These are phyloP conservation scores for Thraustochytrium striatum DNA, from an alignment of 352 stramenopile genomes.

Conservation along the genomic window DNA sequence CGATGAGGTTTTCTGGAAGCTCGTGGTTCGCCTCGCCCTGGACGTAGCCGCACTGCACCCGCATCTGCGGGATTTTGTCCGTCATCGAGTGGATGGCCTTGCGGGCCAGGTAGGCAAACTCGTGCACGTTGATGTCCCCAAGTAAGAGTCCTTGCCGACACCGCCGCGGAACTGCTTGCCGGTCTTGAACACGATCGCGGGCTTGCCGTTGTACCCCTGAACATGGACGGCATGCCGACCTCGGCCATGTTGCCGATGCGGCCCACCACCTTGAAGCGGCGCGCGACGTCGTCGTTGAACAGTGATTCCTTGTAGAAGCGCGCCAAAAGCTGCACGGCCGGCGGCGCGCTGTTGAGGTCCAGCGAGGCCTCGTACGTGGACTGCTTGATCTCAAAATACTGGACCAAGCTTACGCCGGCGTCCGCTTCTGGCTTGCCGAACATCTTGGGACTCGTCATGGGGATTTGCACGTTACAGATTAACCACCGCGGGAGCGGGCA, in stretches of 20 bases:
- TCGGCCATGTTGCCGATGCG: neutral
- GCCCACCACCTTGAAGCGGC: neutral
- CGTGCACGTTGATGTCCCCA: neutral
- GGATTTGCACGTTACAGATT: slow-evolving; percentile 34
- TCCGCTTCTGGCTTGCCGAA: slow-evolving; percentile 31
- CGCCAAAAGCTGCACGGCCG: neutral
- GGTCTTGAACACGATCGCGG: neutral
- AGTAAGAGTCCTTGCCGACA: neutral
- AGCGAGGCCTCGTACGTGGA: neutral
- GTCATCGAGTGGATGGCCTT: neutral
- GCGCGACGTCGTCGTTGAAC: neutral
- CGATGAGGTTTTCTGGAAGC: neutral
- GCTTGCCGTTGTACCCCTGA: neutral
- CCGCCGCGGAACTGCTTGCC: neutral
- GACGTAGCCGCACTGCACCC: neutral
- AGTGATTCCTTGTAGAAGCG: neutral
- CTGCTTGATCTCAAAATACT: neutral
- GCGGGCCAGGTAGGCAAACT: neutral
- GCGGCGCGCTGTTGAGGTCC: neutral
- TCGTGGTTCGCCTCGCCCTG: neutral
- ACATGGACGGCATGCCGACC: neutral
- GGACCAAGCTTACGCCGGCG: neutral
- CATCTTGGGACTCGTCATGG: slow-evolving; percentile 20
- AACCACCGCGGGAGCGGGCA: slow-evolving; percentile 29
- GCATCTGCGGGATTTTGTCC: neutral